Percentiles rank a stretch among this genome's conserved stretches.
phyloP scores from a whole-genome alignment of 139 green algal species.

The Chlamydomonas schloesseri region DNA sequence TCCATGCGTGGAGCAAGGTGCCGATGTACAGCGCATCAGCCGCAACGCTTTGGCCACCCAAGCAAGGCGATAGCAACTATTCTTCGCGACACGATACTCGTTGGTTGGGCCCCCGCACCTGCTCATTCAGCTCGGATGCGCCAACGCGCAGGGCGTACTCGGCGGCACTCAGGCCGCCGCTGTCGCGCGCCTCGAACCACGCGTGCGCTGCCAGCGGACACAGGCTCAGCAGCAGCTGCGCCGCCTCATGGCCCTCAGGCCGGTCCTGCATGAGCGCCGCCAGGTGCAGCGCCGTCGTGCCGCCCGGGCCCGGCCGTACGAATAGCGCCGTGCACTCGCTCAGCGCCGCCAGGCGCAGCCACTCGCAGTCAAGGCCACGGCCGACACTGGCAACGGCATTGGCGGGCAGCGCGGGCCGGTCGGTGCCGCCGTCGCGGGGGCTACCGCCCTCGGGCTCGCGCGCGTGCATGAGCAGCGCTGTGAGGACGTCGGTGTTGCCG shows the following conservation, averaged over 20 bases:
- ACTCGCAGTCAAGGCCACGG: no score
- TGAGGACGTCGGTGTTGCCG: not conserved
- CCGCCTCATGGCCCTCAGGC: not conserved
- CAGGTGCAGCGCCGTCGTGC: slow-evolving; percentile 18
- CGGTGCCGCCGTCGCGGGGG: no score
- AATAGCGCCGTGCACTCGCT: slow-evolving; percentile 10
- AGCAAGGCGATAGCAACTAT: no score
- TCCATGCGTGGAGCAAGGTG: no score
- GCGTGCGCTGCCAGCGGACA: slow-evolving; percentile 24
- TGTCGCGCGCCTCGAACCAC: slow-evolving; percentile 27
- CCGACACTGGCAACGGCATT: no score
- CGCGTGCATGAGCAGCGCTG: not conserved
- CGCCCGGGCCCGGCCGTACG: not conserved
- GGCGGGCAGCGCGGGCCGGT: no score
- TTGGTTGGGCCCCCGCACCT: slow-evolving; percentile 4
- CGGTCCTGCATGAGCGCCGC: not conserved
- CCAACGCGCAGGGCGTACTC: slow-evolving; percentile 10
- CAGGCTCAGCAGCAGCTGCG: slow-evolving; percentile 6
- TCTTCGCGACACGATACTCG: no score
- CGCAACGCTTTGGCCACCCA: no score
- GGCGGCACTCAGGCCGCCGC: not conserved
- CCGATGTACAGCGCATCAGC: no score
- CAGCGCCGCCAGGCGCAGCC: not conserved
- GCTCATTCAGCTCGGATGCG: slow-evolving; percentile 20
- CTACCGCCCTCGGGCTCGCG: not conserved